Conservation (phyloP, 441 rosid genomes). For the Capsella rubella region DNA sequence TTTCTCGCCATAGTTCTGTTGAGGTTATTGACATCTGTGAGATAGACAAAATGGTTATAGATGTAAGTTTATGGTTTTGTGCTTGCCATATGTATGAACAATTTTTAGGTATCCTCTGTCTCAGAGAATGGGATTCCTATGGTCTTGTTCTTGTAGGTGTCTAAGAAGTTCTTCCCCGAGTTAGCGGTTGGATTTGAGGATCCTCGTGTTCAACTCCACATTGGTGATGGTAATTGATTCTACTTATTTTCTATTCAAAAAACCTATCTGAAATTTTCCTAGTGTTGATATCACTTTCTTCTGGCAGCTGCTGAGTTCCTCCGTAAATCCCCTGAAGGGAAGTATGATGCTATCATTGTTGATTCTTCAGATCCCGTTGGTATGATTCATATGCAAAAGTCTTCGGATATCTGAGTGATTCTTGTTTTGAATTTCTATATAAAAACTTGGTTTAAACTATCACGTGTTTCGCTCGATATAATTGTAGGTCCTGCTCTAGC, state of each 20-base stretch:
- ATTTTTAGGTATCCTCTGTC: background rate
- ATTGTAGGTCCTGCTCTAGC: conserved; percentile 89
- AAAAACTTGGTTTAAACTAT: background rate
- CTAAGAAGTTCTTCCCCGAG: conserved; percentile 80
- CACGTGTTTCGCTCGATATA: conserved; percentile 23
- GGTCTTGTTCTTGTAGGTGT: conserved; percentile 56
- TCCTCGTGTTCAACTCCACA: conserved; percentile 87
- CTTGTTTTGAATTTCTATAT: background rate
- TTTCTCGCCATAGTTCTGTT: conserved; percentile 88
- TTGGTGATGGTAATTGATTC: conserved; percentile 82
- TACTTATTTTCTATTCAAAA: background rate
- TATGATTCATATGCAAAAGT: conserved; percentile 47
- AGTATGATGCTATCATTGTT: conserved; percentile 90
- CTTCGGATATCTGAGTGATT: conserved; percentile 7
- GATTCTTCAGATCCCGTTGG: conserved; percentile 99
- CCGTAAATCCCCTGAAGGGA: conserved; percentile 66
- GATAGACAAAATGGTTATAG: conserved; percentile 96
- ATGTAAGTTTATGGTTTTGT: conserved; percentile 58
- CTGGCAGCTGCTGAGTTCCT: conserved; percentile 88
- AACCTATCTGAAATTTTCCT: background rate
- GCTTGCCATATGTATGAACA: conserved; percentile 17
- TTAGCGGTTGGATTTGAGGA: conserved; percentile 90
- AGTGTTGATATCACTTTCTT: conserved; percentile 43
- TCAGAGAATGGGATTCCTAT: conserved; percentile 15
- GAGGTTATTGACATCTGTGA: conserved; percentile 94